These are phyloP conservation scores for Rhexocercosporidium sp. DNA, from an alignment of 2,329 filamentous ascomycete species.

Conservation along the genomic window DNA sequence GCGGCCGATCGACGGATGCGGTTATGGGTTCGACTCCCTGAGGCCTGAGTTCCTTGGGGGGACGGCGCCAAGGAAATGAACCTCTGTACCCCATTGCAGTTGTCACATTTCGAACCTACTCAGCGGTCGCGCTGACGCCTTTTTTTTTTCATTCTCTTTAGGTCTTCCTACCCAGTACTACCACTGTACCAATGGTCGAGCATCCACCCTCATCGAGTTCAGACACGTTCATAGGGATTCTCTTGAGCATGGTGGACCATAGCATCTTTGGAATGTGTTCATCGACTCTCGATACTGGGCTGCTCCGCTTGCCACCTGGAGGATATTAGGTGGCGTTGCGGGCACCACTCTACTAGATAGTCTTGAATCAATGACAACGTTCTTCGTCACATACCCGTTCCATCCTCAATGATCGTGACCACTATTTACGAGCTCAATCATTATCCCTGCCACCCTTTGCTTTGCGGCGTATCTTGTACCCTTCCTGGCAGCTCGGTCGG, in stretches of 20 bases:
- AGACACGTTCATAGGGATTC: background rate
- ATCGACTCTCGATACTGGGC: background rate
- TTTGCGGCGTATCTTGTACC: constrained; percentile 5
- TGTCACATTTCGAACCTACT: background rate
- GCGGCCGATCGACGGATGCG: background rate
- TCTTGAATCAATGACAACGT: background rate
- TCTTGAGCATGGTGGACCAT: background rate
- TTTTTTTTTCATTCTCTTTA: background rate
- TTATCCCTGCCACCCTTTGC: background rate
- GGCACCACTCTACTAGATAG: background rate
- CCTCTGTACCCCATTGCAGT: background rate
- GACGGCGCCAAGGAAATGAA: background rate
- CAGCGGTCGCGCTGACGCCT: background rate
- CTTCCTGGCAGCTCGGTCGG: constrained; percentile 18
- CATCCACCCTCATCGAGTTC: background rate
- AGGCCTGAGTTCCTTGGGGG: background rate
- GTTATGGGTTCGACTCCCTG: background rate
- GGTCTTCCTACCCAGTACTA: background rate
- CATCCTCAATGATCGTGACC: background rate
- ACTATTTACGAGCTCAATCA: background rate
- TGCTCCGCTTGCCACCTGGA: background rate
- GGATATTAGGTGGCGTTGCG: background rate
- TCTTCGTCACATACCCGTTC: background rate
- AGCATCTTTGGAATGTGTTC: background rate
- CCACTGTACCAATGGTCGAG: background rate